A percentile compares a stretch with the other conserved stretches of the same genome.
These are phyloP conservation scores for Fusarium kyushuense DNA, from an alignment of 2,329 filamentous ascomycete species.

Conservation along the genomic window DNA sequence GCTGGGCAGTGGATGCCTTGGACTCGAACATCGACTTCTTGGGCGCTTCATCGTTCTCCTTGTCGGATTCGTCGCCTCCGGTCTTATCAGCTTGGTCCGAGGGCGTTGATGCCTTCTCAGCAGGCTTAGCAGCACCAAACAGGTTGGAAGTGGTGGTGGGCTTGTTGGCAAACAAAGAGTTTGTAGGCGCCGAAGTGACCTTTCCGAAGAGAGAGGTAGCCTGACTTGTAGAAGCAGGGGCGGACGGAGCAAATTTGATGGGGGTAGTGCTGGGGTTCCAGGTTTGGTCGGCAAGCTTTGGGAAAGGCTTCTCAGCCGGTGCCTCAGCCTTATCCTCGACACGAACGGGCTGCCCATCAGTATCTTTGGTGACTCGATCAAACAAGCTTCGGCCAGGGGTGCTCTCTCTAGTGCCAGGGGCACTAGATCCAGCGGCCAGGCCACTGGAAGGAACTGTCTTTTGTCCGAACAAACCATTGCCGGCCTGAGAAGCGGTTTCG, in stretches of 20 bases:
- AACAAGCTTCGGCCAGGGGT: slow-evolving; percentile 65
- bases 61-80: slow-evolving; percentile 59
- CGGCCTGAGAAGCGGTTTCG: slow-evolving; percentile 54
- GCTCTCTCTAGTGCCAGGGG: slow-evolving; percentile 59
- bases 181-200: slow-evolving; percentile 46
- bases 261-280: slow-evolving; percentile 62
- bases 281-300: slow-evolving; percentile 54
- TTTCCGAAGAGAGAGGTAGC: slow-evolving; percentile 52
- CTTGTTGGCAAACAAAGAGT: slow-evolving; percentile 55
- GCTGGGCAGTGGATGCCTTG: slow-evolving; percentile 50
- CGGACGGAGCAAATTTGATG: slow-evolving; percentile 64
- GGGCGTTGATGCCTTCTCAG: slow-evolving; percentile 46
- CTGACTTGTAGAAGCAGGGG: slow-evolving; percentile 47
- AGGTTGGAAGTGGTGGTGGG: slow-evolving; percentile 51
- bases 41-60: slow-evolving; percentile 57
- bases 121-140: slow-evolving; percentile 53
- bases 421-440: slow-evolving; percentile 50
- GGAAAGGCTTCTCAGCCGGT: slow-evolving; percentile 45
- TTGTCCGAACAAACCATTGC: slow-evolving; percentile 44
- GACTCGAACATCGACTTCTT: slow-evolving; percentile 52
- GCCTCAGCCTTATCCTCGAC: slow-evolving; percentile 48
- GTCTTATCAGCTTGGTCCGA: slow-evolving; percentile 50
- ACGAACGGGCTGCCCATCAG: slow-evolving; percentile 63
- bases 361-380: slow-evolving; percentile 65
- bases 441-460: slow-evolving; percentile 50